phyloP scores from a whole-genome alignment of 2,329 filamentous ascomycete species.

The Fusarium tanahbumbuense region DNA sequence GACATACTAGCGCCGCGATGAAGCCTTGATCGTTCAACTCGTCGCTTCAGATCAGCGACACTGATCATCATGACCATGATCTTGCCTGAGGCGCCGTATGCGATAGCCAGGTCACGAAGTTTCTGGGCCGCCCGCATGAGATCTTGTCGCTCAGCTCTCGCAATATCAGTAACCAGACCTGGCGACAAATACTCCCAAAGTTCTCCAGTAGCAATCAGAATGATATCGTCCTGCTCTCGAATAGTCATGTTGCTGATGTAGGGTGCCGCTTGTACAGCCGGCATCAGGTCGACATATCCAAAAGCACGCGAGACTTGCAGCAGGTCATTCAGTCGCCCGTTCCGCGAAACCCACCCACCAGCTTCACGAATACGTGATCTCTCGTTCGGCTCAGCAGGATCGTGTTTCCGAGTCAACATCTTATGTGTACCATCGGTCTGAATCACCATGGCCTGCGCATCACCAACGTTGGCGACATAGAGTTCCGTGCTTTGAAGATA shows the following conservation, averaged over 20 bases:
- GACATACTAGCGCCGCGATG: conserved; percentile 86
- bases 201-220: conserved; percentile 89
- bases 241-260: conserved; percentile 82
- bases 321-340: conserved; percentile 91
- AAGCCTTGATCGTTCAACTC: conserved; percentile 77
- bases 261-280: conserved; percentile 90
- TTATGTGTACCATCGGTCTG: conserved; percentile 86
- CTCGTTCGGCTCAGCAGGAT: conserved; percentile 87
- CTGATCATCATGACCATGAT: conserved; percentile 99
- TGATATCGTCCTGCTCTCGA: conserved; percentile 90
- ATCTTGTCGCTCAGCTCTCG: conserved; percentile 85
- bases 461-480: conserved; percentile 94
- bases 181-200: conserved; percentile 95
- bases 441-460: conserved; percentile 95
- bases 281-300: conserved; percentile 92
- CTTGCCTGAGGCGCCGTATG: conserved; percentile 92
- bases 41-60: conserved; percentile 88
- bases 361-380: conserved; percentile 91
- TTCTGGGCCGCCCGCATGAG: conserved; percentile 96
- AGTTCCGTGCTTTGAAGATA: conserved; percentile 92
- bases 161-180: conserved; percentile 91
- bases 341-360: conserved; percentile 94
- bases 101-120: conserved; percentile 92
- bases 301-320: conserved; percentile 95
- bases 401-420: conserved; percentile 90